Percentiles rank a stretch among this genome's conserved stretches.
Evolutionary conservation across 257 asterid genomes (phyloP).

Genomic region (Nicotiana otophora): DNA sequence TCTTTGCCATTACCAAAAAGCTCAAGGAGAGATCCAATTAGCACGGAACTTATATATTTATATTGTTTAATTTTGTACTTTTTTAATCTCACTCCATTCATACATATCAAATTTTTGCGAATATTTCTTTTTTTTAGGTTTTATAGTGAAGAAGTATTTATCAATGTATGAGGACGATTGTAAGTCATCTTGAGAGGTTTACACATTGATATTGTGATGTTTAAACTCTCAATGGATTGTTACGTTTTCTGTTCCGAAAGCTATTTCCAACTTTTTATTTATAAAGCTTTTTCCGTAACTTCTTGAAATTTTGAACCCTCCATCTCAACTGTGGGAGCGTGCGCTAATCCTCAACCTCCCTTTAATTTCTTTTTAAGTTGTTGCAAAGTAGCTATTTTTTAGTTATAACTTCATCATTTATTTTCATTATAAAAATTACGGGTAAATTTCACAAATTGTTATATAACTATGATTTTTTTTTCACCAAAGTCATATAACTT

Average conservation of each 20-base stretch:
- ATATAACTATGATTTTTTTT: no score
- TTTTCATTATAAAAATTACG: no score
- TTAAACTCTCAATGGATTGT: background rate
- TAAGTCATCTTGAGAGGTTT: background rate
- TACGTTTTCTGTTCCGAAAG: background rate
- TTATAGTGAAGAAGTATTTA: background rate
- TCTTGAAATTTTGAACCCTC: no score
- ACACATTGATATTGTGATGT: background rate
- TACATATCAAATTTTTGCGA: background rate
- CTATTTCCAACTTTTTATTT: background rate
- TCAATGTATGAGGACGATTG: background rate
- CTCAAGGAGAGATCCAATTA: constrained; percentile 50
- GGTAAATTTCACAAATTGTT: no score
- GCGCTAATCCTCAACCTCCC: no score
- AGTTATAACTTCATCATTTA: no score
- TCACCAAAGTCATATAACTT: no score
- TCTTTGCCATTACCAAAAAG: constrained; percentile 62
- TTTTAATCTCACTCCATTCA: background rate
- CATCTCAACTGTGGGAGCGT: no score
- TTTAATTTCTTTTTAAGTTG: no score
- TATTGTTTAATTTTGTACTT: background rate
- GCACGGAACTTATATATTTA: background rate
- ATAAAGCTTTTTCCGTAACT: background rate
- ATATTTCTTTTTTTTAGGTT: background rate
- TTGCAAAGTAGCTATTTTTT: no score